phyloP scores from a whole-genome alignment of 495 filamentous ascomycete genomes.

The Penicillium flavigenum region DNA sequence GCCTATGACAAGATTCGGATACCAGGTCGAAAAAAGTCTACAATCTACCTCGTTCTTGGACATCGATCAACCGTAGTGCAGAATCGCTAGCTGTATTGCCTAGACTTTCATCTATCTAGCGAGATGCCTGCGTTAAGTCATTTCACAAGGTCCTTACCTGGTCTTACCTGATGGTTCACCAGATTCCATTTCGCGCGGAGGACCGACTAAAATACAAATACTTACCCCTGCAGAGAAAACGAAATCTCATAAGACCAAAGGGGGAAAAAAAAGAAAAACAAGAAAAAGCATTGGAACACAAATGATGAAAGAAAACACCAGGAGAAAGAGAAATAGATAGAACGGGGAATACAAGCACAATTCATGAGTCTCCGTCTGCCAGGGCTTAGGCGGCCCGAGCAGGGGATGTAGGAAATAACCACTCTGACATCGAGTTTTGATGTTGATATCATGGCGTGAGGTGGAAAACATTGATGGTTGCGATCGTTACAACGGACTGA shows the following conservation, averaged over 20 bases:
- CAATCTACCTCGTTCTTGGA: conserved; percentile 2
- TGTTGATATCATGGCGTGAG: conserved; percentile 6
- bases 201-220: conserved; percentile 50
- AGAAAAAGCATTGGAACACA: conserved; percentile 19
- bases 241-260: conserved; percentile 12
- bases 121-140: conserved; percentile 37
- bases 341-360: conserved; percentile 25
- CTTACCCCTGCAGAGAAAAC: conserved; percentile 39
- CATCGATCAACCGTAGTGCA: conserved; percentile 7
- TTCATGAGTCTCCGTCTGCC: conserved; percentile 12
- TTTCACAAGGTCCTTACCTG: conserved; percentile 60
- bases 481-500: conserved; percentile 10
- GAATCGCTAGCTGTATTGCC: conserved; percentile 21
- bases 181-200: conserved; percentile 25
- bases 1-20: conserved; percentile 39
- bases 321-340: conserved; percentile 24
- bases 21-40: conserved; percentile 30
- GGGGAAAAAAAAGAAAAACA: conserved; percentile 24
- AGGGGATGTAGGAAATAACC: conserved; percentile 8
- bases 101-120: conserved; percentile 31
- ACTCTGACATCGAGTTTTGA: conserved; percentile 7
- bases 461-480: conserved; percentile 7
- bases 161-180: conserved; percentile 56
- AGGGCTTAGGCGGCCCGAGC: conserved; percentile 12
- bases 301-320: conserved; percentile 22